Conservation (phyloP, 352 stramenopile genomes). For the Phytophthora podocarpi region DNA sequence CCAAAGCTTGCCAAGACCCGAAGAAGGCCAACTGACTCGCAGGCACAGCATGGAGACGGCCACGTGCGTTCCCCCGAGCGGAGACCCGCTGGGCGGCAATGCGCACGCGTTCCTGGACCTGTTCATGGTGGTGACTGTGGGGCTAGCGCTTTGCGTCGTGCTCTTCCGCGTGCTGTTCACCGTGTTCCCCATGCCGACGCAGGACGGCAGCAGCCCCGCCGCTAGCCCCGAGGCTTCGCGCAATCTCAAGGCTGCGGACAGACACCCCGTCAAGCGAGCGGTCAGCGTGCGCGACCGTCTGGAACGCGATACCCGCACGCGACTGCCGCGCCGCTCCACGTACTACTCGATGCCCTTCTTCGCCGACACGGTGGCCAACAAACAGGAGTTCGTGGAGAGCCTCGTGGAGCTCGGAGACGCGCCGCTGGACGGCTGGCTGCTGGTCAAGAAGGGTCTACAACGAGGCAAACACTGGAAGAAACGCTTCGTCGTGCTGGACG, state of each 20-base stretch:
- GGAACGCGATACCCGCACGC: conserved; percentile 59
- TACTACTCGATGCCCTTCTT: conserved; percentile 86
- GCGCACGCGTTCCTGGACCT: conserved; percentile 57
- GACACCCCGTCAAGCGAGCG: conserved; percentile 28
- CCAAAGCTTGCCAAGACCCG: not conserved
- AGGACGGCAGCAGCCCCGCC: not conserved
- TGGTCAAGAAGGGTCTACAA: conserved; percentile 78
- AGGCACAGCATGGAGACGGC: conserved; percentile 16
- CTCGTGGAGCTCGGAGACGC: conserved; percentile 74
- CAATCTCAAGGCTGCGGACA: conserved; percentile 13
- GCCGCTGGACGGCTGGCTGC: conserved; percentile 72
- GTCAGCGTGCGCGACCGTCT: conserved; percentile 65
- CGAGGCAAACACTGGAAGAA: conserved; percentile 88
- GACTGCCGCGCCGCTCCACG: conserved; percentile 63
- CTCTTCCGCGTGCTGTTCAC: conserved; percentile 71
- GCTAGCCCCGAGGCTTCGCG: conserved; percentile 7
- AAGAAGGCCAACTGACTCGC: too few species aligned
- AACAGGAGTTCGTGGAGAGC: conserved; percentile 76
- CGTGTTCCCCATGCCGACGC: conserved; percentile 37
- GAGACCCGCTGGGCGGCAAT: conserved; percentile 15
- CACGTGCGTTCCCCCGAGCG: conserved; percentile 14
- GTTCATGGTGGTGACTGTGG: conserved; percentile 70
- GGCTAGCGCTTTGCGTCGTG: conserved; percentile 64
- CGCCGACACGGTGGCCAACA: conserved; percentile 71
- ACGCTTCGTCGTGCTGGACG: conserved; percentile 76